phyloP scores from a whole-genome alignment of 805 yeast genomes.

The Candida michaelii region DNA sequence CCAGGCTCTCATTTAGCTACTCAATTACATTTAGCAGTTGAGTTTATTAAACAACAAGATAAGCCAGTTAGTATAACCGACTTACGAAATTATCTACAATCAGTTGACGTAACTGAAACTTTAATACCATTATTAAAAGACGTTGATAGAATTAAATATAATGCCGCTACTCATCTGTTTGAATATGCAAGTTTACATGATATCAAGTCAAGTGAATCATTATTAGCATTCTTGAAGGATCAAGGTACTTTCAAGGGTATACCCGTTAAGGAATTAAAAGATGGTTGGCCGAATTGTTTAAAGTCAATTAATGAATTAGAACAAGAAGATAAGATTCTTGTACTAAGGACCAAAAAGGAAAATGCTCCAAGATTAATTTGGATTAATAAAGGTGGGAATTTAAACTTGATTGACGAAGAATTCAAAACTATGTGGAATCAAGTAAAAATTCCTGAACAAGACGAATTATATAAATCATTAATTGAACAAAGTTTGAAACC shows the following conservation, averaged over 20 bases:
- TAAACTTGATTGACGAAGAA: conserved; percentile 73
- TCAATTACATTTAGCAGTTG: conserved; percentile 86
- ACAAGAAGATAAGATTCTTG: conserved; percentile 71
- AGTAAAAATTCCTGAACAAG: conserved; percentile 77
- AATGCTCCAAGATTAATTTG: conserved; percentile 89
- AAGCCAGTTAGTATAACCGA: conserved; percentile 66
- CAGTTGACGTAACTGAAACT: conserved; percentile 57
- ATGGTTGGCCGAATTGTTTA: conserved; percentile 93
- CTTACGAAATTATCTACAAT: conserved; percentile 65
- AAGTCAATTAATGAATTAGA: conserved; percentile 79
- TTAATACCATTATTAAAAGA: conserved; percentile 70
- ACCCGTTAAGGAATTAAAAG: conserved; percentile 75
- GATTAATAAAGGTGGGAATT: conserved; percentile 79
- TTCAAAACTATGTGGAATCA: conserved; percentile 80
- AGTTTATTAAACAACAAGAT: conserved; percentile 74
- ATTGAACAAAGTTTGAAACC: conserved; percentile 90
- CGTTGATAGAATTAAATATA: conserved; percentile 74
- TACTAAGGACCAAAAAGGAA: conserved; percentile 88
- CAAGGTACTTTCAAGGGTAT: conserved; percentile 89
- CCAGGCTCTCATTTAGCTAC: conserved; percentile 76
- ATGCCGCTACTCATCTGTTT: conserved; percentile 59
- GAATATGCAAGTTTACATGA: conserved; percentile 89
- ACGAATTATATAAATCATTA: conserved; percentile 75
- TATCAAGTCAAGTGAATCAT: conserved; percentile 76
- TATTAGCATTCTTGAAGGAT: conserved; percentile 67